Conservation (phyloP, 1,284 basidiomycete genomes). For the Apiotrichum gracile region DNA sequence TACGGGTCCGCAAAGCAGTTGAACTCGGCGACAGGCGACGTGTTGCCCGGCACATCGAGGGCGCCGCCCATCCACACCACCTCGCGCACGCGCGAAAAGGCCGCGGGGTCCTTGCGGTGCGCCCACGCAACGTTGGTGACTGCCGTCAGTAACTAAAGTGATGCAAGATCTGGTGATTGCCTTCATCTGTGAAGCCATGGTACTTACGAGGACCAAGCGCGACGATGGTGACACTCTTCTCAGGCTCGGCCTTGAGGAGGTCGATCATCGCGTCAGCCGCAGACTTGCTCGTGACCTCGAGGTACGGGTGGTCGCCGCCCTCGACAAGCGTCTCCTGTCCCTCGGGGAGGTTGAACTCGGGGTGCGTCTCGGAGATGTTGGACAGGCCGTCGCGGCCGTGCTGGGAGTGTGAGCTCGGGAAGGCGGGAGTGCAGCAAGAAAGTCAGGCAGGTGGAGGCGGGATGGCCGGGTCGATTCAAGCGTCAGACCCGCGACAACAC, state of each 20-base stretch:
- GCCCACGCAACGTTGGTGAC: conserved; percentile 76
- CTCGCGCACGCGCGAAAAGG: conserved; percentile 57
- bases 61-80: conserved; percentile 95
- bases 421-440: background rate
- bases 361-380: conserved; percentile 64
- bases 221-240: conserved; percentile 70
- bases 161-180: background rate
- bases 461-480: background rate
- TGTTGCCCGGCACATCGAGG: conserved; percentile 87
- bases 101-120: conserved; percentile 56
- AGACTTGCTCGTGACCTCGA: background rate
- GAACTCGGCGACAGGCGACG: conserved; percentile 75
- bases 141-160: conserved; percentile 11
- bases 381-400: conserved; percentile 72
- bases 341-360: conserved; percentile 57
- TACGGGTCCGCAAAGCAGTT: conserved; percentile 92
- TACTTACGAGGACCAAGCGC: conserved; percentile 68
- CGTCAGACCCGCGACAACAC: background rate
- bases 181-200: background rate
- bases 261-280: conserved; percentile 64
- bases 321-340: conserved; percentile 10
- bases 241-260: conserved; percentile 57
- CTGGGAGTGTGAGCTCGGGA: conserved; percentile 20
- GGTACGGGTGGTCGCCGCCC: background rate
- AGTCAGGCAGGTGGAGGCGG: background rate